Evolutionary conservation across 2,329 filamentous ascomycete species (phyloP).

Genomic region (Phialemonium atrogriseum): DNA sequence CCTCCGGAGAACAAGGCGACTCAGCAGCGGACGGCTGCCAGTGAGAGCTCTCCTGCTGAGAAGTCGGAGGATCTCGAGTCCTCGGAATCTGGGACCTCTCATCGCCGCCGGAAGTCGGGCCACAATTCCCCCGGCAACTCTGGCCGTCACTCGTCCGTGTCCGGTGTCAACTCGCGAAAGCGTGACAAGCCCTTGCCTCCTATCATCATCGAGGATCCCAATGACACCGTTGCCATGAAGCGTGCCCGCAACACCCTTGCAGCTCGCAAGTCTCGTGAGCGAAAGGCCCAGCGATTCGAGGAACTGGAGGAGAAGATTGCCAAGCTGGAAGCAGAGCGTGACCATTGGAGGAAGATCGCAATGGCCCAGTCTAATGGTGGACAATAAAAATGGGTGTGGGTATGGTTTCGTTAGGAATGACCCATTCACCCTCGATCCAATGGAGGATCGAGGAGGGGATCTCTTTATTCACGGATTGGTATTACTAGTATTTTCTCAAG

Average conservation of each 20-base stretch:
- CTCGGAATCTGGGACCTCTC: conserved; percentile 26
- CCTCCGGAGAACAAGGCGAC: conserved; percentile 35
- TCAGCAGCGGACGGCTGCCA: conserved; percentile 6
- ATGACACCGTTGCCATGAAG: conserved; percentile 76
- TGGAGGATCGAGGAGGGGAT: conserved; percentile 15
- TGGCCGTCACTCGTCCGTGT: conserved; percentile 56
- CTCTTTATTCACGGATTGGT: conserved; percentile 7
- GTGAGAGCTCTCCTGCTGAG: conserved; percentile 33
- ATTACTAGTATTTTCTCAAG: conserved; percentile 7
- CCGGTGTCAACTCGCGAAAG: conserved; percentile 65
- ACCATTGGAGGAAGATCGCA: conserved; percentile 56
- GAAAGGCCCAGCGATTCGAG: conserved; percentile 71
- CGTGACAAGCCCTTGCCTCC: conserved; percentile 74
- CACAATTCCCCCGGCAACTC: conserved; percentile 28
- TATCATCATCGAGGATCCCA: conserved; percentile 66
- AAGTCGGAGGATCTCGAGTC: conserved; percentile 42
- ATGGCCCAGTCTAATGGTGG: conserved; percentile 15
- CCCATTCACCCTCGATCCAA: conserved; percentile 12
- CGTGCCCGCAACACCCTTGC: conserved; percentile 89
- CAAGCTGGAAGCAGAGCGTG: conserved; percentile 57
- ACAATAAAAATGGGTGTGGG: conserved; percentile 1
- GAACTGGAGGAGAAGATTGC: conserved; percentile 66
- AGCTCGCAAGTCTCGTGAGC: conserved; percentile 83
- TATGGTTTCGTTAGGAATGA: conserved; percentile 10
- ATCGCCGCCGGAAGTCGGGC: conserved; percentile 36